Base-by-base conservation (phyloP, 495 filamentous ascomycete species). In the Trichoderma erinaceum region DNA sequence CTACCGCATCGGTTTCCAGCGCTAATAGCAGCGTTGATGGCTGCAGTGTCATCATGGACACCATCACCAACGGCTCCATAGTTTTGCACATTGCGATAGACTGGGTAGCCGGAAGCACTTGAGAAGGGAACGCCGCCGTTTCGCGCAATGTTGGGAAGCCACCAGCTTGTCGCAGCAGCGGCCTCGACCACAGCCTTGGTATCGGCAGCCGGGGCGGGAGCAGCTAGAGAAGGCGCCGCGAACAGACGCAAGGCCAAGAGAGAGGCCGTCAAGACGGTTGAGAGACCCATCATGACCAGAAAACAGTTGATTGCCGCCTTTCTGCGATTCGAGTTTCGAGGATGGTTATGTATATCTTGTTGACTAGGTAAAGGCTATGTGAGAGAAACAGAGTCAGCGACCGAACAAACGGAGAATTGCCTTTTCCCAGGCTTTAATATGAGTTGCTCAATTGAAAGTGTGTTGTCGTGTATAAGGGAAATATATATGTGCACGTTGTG, bases 21-120 rank as follows among this genome's bases (percentile, higher is more conserved):
- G 12, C 85, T 80, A 69, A 97, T 92, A 41, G 93, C 93, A 68
- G 82, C 77, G 79, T 97, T 96, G 82, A 97, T 95, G n/a, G 93
- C 92, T 21, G 75, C 88, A 2, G 92, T 94, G 74, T 97, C 93
- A 76, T 97, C 93, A 5, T 89, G 92, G 0, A 81, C 76, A 32
- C 92, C 92, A 68, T 95, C 90, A 75, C 89, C 89, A 82, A 69
- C 67, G 44, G 68, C 65, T 68, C 70, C 68, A 69, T 77, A 86
- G 70, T 84, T 83, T 71, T 84, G 86, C 41, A 87, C 82, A 69
- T 86, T 87, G 66, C 86, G 81, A 69, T 80, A 88, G 63, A 88
- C 81, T 66, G 80, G 71, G 71, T 87, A 86, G 44, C 73, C 68
- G 3, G 75, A 58, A 4, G 73, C 74, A 25, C 65, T 41, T 41